Evolutionary conservation across 768 basidiomycete genomes (phyloP).

Genomic region (Podaxis rugospora): DNA sequence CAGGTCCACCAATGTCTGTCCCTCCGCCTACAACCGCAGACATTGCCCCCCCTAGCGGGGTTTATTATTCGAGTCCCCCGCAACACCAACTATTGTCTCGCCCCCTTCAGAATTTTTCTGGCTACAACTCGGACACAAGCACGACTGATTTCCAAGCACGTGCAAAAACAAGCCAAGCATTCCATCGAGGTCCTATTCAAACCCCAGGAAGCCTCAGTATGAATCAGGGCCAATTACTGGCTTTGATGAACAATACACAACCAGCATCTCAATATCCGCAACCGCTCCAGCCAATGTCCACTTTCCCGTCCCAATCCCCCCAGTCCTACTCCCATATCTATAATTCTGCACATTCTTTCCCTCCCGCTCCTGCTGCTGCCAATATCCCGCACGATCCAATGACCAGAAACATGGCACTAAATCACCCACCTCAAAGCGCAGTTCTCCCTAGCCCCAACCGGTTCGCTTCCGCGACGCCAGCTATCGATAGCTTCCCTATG

Average conservation of each 20-base stretch:
- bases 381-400: background rate
- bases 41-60: slow-evolving; percentile 17
- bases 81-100: slow-evolving; percentile 4
- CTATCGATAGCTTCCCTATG: slow-evolving; percentile 5
- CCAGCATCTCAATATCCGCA: slow-evolving; percentile 12
- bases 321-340: background rate
- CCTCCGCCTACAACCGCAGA: slow-evolving; percentile 24
- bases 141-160: slow-evolving; percentile 31
- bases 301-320: background rate
- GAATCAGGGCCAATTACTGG: slow-evolving; percentile 46
- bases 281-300: slow-evolving; percentile 1
- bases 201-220: slow-evolving; percentile 39
- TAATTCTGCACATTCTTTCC: background rate
- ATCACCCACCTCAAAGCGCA: background rate
- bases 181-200: slow-evolving; percentile 31
- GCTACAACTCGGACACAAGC: background rate
- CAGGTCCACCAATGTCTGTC: slow-evolving; percentile 14
- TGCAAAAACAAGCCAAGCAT: slow-evolving; percentile 43
- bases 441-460: background rate
- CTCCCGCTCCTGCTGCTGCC: background rate
- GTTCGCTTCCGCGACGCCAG: slow-evolving; percentile 5
- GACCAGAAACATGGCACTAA: background rate
- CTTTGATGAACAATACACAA: slow-evolving; percentile 35
- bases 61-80: slow-evolving; percentile 29
- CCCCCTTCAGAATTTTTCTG: background rate